These are phyloP conservation scores for Periglandula ipomoeae DNA, from an alignment of 2,329 filamentous ascomycete species.

Conservation along the genomic window DNA sequence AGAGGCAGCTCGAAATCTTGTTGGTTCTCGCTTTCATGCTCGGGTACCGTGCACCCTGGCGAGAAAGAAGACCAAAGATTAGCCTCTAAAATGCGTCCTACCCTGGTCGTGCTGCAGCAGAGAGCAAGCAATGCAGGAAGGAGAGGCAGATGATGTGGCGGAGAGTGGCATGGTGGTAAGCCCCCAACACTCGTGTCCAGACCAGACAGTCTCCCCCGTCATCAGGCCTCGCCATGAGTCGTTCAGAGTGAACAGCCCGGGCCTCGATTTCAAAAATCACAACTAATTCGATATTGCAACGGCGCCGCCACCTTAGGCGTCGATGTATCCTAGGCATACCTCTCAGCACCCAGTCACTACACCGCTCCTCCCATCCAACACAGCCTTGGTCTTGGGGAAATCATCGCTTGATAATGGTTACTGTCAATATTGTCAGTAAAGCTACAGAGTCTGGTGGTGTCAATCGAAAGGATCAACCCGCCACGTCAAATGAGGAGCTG, in stretches of 20 bases:
- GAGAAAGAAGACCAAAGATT: not conserved
- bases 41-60: not conserved
- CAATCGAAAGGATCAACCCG: no score
- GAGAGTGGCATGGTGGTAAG: not conserved
- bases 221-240: not conserved
- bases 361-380: conserved; percentile 1
- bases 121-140: not conserved
- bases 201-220: not conserved
- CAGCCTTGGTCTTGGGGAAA: conserved; percentile 2
- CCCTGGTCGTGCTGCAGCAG: not conserved
- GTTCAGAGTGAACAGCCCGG: not conserved
- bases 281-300: not conserved
- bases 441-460: not conserved
- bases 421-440: conserved; percentile 16
- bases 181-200: not conserved
- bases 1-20: not conserved
- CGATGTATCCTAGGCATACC: not conserved
- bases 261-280: not conserved
- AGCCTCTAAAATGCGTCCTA: no score
- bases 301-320: not conserved
- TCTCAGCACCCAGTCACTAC: conserved; percentile 8
- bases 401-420: conserved; percentile 60
- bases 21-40: not conserved
- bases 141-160: not conserved
- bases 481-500: not conserved